A percentile compares a stretch with the other conserved stretches of the same genome.
phyloP scores from a whole-genome alignment of 1,139 yeast species.

The Geotrichum candidum region DNA sequence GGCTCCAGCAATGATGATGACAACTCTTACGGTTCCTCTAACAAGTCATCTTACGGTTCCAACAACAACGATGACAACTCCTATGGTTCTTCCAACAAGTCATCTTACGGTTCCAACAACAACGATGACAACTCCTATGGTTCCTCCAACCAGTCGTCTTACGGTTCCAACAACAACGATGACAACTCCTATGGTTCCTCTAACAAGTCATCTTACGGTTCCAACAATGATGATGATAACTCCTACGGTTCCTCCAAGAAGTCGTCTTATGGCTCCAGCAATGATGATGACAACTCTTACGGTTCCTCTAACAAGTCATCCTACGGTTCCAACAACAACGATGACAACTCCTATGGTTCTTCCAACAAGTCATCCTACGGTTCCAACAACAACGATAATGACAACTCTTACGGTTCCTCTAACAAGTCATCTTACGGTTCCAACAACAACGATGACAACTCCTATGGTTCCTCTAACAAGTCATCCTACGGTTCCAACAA shows the following conservation, averaged over 20 bases:
- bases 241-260: neutral
- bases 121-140: constrained; percentile 11
- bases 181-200: constrained; percentile 18
- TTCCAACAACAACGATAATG: constrained; percentile 12
- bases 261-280: constrained; percentile 20
- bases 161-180: constrained; percentile 25
- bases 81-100: constrained; percentile 1
- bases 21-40: constrained; percentile 16
- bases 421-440: constrained; percentile 12
- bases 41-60: too few relatives aligned
- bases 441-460: constrained; percentile 9
- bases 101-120: constrained; percentile 18
- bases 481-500: constrained; percentile 14
- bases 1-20: constrained; percentile 17
- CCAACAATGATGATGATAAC: constrained; percentile 1
- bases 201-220: constrained; percentile 22
- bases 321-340: constrained; percentile 25
- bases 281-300: constrained; percentile 21
- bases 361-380: constrained; percentile 18
- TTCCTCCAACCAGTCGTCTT: constrained; percentile 21
- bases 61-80: neutral
- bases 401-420: constrained; percentile 23
- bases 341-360: constrained; percentile 12
- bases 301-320: constrained; percentile 26
- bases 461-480: constrained; percentile 18